Evolutionary conservation across 305 asterid genomes (phyloP), one percentile per base, ranked within the genome.

Genomic region (Fraxinus velutina): DNA sequence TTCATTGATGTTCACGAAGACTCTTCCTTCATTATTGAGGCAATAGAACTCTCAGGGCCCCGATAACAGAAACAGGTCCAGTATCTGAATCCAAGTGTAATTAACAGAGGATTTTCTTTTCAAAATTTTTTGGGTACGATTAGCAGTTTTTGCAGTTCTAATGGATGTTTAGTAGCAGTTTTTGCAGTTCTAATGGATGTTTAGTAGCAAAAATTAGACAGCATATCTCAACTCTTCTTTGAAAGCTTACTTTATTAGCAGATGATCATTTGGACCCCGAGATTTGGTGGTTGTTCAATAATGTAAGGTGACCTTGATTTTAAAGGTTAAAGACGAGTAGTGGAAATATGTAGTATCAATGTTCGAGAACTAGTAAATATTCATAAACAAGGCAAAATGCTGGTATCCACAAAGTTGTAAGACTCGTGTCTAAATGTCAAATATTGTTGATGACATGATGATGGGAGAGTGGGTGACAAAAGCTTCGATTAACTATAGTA

Each of bases 31-130:
- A 86, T 88, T 9, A 85, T 93, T 39, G 99, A 95, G 83, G 97
- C 99, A 55, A 91, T 95, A 17, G 97, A 95, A 84, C 99, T 95
- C 76, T 95, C 99, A 17, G 98, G 99, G 78, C 99, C 99, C 19
- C 85, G 99, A 34, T 93, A 79, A 81, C 81, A 21, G 50, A 80
- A 37, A 37, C 12, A 37, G 44, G 1, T 3, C 30, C 36, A 1
- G 2, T 47, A 70, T 57, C 55, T 57, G 19, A 24, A 68, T 68
- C 74, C 74, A 68, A 29, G 37, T 66, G 73, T 66, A 66, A 27
- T 66, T 27, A 27, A 3, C 7, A 1, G 9, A 66, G 36, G 15
- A 27, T 22, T 64, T 44, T 74, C 17, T 6, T 42, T 21, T 32
- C 60, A 15, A 83, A 79, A 33, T 9, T 44, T 10, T 39, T 47